Conservation (phyloP, 202 grass and related monocot species). For the Carex arenaria region DNA sequence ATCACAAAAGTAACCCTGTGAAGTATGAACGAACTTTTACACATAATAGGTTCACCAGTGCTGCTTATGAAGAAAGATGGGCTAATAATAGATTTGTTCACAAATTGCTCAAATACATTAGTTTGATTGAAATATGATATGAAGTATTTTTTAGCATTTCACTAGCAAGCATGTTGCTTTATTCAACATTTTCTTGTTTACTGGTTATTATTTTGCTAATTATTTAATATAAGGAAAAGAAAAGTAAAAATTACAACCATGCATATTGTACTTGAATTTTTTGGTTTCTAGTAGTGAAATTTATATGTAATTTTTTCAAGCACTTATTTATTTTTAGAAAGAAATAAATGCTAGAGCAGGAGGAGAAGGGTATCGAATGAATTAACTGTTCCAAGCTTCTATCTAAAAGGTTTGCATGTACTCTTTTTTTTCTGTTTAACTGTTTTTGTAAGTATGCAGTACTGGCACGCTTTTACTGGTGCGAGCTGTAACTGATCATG, state of each 20-base stretch:
- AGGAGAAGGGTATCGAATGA: slow-evolving; percentile 2
- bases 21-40: background rate
- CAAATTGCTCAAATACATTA: background rate
- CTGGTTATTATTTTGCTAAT: background rate
- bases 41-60: background rate
- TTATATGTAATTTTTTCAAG: background rate
- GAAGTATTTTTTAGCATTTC: background rate
- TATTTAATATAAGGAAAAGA: background rate
- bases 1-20: background rate
- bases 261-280: background rate
- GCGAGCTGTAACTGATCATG: background rate
- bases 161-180: background rate
- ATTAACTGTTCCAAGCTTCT: background rate
- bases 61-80: background rate
- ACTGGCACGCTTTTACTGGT: background rate
- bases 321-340: background rate
- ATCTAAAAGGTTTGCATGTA: background rate
- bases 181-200: background rate
- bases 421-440: background rate
- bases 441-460: background rate
- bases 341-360: slow-evolving; percentile 23
- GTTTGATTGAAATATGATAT: background rate
- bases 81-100: background rate
- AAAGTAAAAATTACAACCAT: background rate
- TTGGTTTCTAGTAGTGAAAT: background rate